phyloP scores from a whole-genome alignment of 140 eudicot genomes.

The Oenanthe javanica region DNA sequence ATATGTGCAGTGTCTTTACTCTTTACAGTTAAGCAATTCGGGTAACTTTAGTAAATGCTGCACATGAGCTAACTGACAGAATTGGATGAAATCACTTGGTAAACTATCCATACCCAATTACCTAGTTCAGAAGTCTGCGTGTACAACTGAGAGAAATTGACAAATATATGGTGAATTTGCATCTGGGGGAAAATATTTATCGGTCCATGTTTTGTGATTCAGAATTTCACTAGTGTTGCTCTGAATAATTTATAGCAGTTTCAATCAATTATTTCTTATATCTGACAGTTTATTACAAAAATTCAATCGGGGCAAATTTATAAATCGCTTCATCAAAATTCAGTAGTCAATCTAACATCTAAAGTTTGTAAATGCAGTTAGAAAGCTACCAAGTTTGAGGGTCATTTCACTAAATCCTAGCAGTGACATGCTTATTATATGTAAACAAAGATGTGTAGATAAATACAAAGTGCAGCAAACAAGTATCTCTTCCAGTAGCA shows the following conservation, averaged over 20 bases:
- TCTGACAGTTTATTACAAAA: no score
- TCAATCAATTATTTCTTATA: no score
- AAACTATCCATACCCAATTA: background rate
- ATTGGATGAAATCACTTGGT: background rate
- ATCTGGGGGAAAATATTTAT: background rate
- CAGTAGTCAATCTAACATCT: background rate
- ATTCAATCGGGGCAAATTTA: no score
- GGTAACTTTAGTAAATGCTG: background rate
- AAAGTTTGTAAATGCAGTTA: background rate
- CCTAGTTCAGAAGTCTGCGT: background rate
- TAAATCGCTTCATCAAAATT: background rate
- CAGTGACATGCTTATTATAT: background rate
- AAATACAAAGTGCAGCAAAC: background rate
- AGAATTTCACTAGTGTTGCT: background rate
- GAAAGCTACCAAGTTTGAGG: background rate
- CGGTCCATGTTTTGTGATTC: background rate
- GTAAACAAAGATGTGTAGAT: background rate
- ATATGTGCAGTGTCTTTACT: background rate
- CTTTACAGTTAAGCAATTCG: background rate
- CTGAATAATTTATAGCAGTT: no score
- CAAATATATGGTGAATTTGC: background rate
- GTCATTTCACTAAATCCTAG: background rate
- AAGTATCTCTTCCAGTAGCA: background rate
- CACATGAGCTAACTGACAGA: background rate
- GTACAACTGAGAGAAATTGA: background rate